Conservation (phyloP, 768 basidiomycete species). For the Suillus americanus region DNA sequence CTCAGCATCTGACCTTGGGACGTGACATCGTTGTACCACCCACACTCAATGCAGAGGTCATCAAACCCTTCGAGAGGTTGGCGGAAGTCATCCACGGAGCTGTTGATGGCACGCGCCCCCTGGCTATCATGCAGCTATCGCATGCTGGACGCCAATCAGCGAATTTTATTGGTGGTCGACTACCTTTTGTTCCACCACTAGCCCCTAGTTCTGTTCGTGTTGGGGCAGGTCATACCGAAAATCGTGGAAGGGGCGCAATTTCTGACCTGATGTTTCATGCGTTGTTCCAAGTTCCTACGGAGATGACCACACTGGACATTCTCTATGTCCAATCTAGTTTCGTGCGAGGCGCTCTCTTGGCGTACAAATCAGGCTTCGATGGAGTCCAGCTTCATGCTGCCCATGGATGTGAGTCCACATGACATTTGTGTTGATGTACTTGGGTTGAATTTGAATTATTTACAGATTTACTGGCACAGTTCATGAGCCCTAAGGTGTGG, state of each 20-base stretch:
- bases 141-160: constrained; percentile 84
- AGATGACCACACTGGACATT: constrained; percentile 62
- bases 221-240: constrained; percentile 26
- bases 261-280: constrained; percentile 33
- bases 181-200: constrained; percentile 55
- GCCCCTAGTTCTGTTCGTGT: constrained; percentile 69
- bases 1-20: constrained; percentile 65
- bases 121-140: constrained; percentile 81
- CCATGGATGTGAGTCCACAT: constrained; percentile 71
- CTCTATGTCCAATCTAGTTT: constrained; percentile 60
- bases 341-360: constrained; percentile 63
- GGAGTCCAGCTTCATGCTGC: constrained; percentile 84
- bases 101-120: constrained; percentile 12
- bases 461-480: constrained; percentile 76
- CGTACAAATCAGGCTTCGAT: constrained; percentile 73
- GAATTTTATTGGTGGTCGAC: constrained; percentile 69
- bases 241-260: constrained; percentile 7
- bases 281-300: constrained; percentile 62
- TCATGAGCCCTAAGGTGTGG: constrained; percentile 68
- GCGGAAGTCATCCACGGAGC: constrained; percentile 50
- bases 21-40: constrained; percentile 67
- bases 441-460: not conserved
- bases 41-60: constrained; percentile 37
- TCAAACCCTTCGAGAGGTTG: constrained; percentile 51
- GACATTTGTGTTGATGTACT: not conserved